Conservation (phyloP, 2,329 filamentous ascomycete genomes). For the Alternaria hordeiaustralica region DNA sequence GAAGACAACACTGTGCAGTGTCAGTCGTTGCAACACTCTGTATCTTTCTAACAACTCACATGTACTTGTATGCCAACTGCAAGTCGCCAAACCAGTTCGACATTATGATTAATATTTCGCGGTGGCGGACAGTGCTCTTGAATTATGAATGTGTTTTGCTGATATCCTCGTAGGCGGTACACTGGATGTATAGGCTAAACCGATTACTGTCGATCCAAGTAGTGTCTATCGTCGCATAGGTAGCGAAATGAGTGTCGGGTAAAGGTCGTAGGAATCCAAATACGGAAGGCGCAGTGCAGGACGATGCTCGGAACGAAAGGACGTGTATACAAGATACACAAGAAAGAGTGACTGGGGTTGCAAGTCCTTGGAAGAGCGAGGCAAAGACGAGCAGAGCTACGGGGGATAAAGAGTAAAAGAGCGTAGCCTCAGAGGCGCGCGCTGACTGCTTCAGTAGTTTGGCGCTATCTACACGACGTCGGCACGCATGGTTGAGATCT, state of each 20-base stretch:
- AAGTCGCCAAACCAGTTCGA: slow-evolving; percentile 44
- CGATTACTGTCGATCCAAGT: background rate
- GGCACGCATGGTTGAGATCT: slow-evolving; percentile 39
- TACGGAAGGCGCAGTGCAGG: slow-evolving; percentile 12
- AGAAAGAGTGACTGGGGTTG: slow-evolving; percentile 27
- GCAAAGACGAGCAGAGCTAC: slow-evolving; percentile 24
- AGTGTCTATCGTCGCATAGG: background rate
- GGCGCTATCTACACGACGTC: slow-evolving; percentile 33
- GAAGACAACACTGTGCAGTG: slow-evolving; percentile 45
- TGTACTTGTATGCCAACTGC: slow-evolving; percentile 48
- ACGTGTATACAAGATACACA: slow-evolving; percentile 45
- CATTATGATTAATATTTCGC: slow-evolving; percentile 3
- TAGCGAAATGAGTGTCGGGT: slow-evolving; percentile 12
- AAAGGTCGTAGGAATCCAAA: slow-evolving; percentile 25
- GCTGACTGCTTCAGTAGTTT: slow-evolving; percentile 27
- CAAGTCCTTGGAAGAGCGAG: slow-evolving; percentile 24
- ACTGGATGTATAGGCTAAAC: background rate
- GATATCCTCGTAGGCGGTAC: background rate
- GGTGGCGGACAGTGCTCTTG: background rate
- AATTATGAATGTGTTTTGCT: background rate
- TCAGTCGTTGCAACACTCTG: background rate
- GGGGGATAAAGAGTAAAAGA: slow-evolving; percentile 37
- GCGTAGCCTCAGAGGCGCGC: slow-evolving; percentile 24
- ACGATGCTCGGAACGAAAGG: slow-evolving; percentile 36
- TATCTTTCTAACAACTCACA: slow-evolving; percentile 26